A percentile compares a stretch with the other conserved stretches of the same genome.
These are phyloP conservation scores for Candida boleticola DNA, from an alignment of 805 yeast species.

Conservation along the genomic window DNA sequence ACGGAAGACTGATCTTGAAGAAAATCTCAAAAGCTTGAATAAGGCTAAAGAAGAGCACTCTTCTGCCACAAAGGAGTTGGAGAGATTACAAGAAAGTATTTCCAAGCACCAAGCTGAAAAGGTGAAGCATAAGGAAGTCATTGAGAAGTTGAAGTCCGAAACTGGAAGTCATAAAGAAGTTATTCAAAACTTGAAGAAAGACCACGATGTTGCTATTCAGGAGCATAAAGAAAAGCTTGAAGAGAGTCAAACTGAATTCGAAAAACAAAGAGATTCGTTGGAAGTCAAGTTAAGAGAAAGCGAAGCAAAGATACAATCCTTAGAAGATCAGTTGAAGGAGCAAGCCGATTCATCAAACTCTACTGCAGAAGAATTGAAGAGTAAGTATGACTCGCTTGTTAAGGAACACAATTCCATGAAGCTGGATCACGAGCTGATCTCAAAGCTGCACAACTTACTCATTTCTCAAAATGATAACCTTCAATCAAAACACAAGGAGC, in stretches of 20 bases:
- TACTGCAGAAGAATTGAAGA: constrained; percentile 4
- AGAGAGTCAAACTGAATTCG: constrained; percentile 10
- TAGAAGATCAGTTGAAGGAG: constrained; percentile 7
- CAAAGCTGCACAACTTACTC: background rate
- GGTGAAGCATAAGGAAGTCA: constrained; percentile 3
- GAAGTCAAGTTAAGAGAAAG: constrained; percentile 13
- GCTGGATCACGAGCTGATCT: background rate
- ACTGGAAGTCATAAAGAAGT: constrained; percentile 5
- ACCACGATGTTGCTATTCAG: background rate
- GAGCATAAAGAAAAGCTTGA: constrained; percentile 9
- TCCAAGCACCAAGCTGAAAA: background rate
- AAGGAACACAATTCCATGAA: constrained; percentile 5
- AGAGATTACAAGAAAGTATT: background rate
- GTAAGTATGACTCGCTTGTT: constrained; percentile 6
- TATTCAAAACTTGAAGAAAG: background rate
- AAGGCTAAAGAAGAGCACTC: constrained; percentile 12
- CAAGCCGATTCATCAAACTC: background rate
- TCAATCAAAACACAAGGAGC: background rate
- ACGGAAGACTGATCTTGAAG: constrained; percentile 17
- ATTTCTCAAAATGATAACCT: background rate
- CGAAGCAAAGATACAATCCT: constrained; percentile 10
- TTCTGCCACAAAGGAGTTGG: constrained; percentile 8
- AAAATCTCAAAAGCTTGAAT: constrained; percentile 11
- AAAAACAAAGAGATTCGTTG: constrained; percentile 7
- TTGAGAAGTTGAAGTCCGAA: constrained; percentile 10